phyloP scores from a whole-genome alignment of 2,329 filamentous ascomycete species.

The Ascochyta clinopodiicola region DNA sequence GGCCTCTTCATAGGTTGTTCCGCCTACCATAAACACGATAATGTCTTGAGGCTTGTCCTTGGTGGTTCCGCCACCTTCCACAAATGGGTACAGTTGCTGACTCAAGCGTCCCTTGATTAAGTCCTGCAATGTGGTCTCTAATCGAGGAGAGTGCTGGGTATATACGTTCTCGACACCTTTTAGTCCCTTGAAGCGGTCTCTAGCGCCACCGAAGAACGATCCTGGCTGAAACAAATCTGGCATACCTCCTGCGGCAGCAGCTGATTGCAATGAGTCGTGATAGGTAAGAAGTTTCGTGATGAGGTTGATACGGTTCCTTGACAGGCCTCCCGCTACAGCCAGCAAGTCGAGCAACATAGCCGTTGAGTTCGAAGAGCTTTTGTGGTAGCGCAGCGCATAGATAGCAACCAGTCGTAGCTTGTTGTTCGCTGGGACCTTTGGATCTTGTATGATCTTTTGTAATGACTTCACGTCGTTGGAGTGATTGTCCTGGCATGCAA shows the following conservation, averaged over 20 bases:
- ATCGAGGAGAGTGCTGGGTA: conserved; percentile 89
- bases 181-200: conserved; percentile 88
- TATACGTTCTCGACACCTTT: conserved; percentile 99
- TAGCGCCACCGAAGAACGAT: conserved; percentile 88
- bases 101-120: conserved; percentile 89
- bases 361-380: conserved; percentile 81
- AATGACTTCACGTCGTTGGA: conserved; percentile 88
- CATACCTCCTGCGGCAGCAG: conserved; percentile 76
- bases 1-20: conserved; percentile 94
- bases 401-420: conserved; percentile 90
- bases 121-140: conserved; percentile 88
- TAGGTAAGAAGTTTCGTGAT: conserved; percentile 85
- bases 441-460: conserved; percentile 83
- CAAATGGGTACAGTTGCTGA: conserved; percentile 89
- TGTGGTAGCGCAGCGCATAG: conserved; percentile 93
- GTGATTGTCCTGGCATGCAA: conserved; percentile 97
- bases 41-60: conserved; percentile 97
- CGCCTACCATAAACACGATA: conserved; percentile 91
- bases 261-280: conserved; percentile 81
- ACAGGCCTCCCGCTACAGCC: conserved; percentile 80
- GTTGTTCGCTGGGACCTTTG: conserved; percentile 76
- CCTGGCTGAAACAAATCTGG: conserved; percentile 87
- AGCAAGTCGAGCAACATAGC: conserved; percentile 87
- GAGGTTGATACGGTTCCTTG: conserved; percentile 75
- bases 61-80: conserved; percentile 85